Conservation (phyloP, 2,329 filamentous ascomycete genomes). For the Aspergillus texensis region DNA sequence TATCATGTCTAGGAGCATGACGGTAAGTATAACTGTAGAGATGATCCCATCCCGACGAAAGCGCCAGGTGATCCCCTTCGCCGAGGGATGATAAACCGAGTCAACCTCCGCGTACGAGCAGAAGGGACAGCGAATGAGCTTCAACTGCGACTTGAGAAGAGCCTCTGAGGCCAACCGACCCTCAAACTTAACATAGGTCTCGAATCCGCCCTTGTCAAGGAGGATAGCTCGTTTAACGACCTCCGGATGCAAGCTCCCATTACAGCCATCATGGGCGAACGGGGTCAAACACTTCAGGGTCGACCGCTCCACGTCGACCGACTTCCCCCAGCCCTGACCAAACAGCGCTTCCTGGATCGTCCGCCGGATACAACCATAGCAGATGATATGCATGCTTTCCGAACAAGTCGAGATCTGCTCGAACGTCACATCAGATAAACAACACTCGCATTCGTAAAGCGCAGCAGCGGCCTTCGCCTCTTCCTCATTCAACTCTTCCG, state of each 20-base stretch:
- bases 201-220: slow-evolving; percentile 68
- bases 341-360: slow-evolving; percentile 86
- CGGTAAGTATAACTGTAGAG: slow-evolving; percentile 53
- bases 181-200: slow-evolving; percentile 75
- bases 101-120: slow-evolving; percentile 91
- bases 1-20: slow-evolving; percentile 48
- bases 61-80: slow-evolving; percentile 57
- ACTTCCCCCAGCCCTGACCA: slow-evolving; percentile 87
- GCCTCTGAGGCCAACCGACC: slow-evolving; percentile 76
- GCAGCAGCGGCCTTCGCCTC: slow-evolving; percentile 46
- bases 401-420: slow-evolving; percentile 52
- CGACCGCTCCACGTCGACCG: slow-evolving; percentile 70
- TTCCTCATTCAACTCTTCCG: slow-evolving; percentile 45
- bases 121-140: slow-evolving; percentile 83
- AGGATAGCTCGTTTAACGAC: slow-evolving; percentile 74
- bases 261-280: slow-evolving; percentile 65
- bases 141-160: slow-evolving; percentile 71
- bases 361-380: slow-evolving; percentile 75
- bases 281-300: slow-evolving; percentile 84
- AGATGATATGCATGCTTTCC: slow-evolving; percentile 47
- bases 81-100: slow-evolving; percentile 66
- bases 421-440: slow-evolving; percentile 50
- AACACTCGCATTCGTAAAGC: slow-evolving; percentile 53
- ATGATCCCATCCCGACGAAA: slow-evolving; percentile 60
- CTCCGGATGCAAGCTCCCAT: slow-evolving; percentile 69